phyloP scores from a whole-genome alignment of 352 stramenopile species.

The Pilasporangium apinafurcum region DNA sequence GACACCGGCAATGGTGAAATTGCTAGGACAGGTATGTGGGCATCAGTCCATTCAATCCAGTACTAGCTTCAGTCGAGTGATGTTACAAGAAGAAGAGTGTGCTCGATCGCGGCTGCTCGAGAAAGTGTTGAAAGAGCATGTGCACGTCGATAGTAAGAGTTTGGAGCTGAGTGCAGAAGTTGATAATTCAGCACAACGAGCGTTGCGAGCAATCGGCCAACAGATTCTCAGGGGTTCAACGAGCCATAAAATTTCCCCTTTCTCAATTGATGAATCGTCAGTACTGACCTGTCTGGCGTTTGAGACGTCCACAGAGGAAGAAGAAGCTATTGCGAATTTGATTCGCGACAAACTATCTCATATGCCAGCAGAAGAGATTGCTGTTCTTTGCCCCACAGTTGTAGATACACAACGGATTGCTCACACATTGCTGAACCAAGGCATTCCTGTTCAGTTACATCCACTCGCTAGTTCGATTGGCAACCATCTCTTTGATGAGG shows the following conservation, averaged over 20 bases:
- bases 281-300: slow-evolving; percentile 9
- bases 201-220: slow-evolving; percentile 2
- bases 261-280: neutral
- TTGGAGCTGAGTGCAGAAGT: no score
- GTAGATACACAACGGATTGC: slow-evolving; percentile 29
- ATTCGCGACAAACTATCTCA: slow-evolving; percentile 3
- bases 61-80: slow-evolving; percentile 42
- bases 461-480: neutral
- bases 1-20: slow-evolving; percentile 54
- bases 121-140: slow-evolving; percentile 9
- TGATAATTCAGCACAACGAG: neutral
- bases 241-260: neutral
- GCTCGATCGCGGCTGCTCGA: slow-evolving; percentile 27
- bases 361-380: slow-evolving; percentile 6
- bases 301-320: slow-evolving; percentile 12
- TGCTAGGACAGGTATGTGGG: slow-evolving; percentile 31
- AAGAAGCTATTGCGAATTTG: slow-evolving; percentile 5
- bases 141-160: no score
- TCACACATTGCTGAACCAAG: slow-evolving; percentile 22
- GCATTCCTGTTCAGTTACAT: slow-evolving; percentile 15
- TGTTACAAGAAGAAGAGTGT: slow-evolving; percentile 23
- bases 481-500: slow-evolving; percentile 17
- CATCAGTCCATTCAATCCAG: slow-evolving; percentile 39
- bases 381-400: slow-evolving; percentile 29
- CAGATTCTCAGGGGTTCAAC: neutral